Conservation (phyloP, 2,329 filamentous ascomycete species). For the Chaetomium strumarium region DNA sequence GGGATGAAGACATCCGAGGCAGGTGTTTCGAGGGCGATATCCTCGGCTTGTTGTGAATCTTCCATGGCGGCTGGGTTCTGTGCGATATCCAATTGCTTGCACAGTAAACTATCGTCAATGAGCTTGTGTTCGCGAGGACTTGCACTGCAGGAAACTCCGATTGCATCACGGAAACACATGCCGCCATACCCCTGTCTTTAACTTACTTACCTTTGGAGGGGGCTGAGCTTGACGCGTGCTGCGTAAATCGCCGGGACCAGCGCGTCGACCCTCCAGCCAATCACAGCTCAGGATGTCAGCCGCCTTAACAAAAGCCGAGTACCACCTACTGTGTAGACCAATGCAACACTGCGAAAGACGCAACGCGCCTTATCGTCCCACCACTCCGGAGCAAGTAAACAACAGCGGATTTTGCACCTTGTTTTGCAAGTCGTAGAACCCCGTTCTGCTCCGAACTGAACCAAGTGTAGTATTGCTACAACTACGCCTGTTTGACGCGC, state of each 20-base stretch:
- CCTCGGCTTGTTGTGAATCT: slow-evolving; percentile 33
- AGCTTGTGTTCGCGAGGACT: not conserved
- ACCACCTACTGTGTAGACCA: slow-evolving; percentile 6
- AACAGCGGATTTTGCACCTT: not conserved
- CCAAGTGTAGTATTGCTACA: not conserved
- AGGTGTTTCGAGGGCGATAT: slow-evolving; percentile 26
- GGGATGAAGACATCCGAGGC: slow-evolving; percentile 50
- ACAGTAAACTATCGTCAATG: not conserved
- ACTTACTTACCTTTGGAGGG: slow-evolving; percentile 1
- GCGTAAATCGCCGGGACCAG: not conserved
- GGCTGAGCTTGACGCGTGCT: slow-evolving; percentile 20
- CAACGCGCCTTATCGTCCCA: not conserved
- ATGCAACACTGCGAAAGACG: not conserved
- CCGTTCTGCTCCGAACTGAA: not conserved
- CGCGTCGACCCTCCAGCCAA: slow-evolving; percentile 17
- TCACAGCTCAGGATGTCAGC: not conserved
- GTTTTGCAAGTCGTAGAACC: not conserved
- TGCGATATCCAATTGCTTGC: not conserved
- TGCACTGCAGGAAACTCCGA: not conserved
- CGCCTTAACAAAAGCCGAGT: slow-evolving; percentile 4
- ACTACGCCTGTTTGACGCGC: not conserved
- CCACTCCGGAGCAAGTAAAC: slow-evolving; percentile 1
- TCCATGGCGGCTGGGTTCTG: slow-evolving; percentile 30
- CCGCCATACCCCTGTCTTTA: not conserved
- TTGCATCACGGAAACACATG: not conserved